Base-by-base conservation (phyloP, 139 green algal species). In the Chlorella sp. region DNA sequence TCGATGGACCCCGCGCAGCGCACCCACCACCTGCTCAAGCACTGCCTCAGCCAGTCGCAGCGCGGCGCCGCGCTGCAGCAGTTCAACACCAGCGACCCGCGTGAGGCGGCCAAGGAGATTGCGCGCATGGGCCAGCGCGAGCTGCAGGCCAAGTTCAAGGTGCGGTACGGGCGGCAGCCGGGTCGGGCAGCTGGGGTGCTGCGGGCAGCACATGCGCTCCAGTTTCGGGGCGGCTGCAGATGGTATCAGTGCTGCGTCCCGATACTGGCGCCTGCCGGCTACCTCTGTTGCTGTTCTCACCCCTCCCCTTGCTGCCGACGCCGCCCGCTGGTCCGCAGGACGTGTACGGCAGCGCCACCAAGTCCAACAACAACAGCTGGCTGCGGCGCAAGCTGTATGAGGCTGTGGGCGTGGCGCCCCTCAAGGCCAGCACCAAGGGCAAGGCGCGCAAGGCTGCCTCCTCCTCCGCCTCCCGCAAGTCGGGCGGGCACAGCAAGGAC, bases 341-440 rank as follows among this genome's bases (percentile, higher is more conserved):
- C 40, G 88, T 92, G 56, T 92, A 92, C 48, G 83, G 83, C 40
- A 89, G 67, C 40, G 43, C 72, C 54, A 92, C 88, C 44, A 76
- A 89, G 70, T 84, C 62, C 48, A 92, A 92, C 82, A 92, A 92
- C 85, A 92, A 92, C 86, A 60, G 81, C 24, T 92, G 88, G 88
- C 64, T 92, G 56, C 82, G 88, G 30, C 72, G 88, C 44, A 92
- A 92, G 78, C 83, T 92, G 62, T 85, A 85, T 62, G 88, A 92
- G 78, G 87, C 87, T 20, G 87, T 90, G 60, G 87, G 87, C 8
- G 87, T 86, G n/a, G 70, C 83, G 6, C 87, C 87, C 14, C 67
- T 90, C 43, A 90, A 90, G 82, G 76, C 77, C 51, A 62, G 36
- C 54, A 81, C 74, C 51, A 90, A 90, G 77, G 70, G 76, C 70